A percentile compares a stretch with the other conserved stretches of the same genome.
Evolutionary conservation across 2,329 filamentous ascomycete genomes (phyloP).

Genomic region (Verticillium longisporum): DNA sequence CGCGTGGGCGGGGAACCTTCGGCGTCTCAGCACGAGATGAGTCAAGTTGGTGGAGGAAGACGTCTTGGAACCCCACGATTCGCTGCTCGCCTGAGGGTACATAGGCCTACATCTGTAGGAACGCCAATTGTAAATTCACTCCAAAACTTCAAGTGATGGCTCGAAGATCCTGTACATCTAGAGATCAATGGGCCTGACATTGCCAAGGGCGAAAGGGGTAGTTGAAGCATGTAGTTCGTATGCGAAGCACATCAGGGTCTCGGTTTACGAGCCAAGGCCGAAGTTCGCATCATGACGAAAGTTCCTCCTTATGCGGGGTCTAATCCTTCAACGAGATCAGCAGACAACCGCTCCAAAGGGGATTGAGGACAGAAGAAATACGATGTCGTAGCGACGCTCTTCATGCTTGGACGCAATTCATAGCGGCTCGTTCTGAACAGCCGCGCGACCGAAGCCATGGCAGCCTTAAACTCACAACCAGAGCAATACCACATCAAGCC

Average conservation of each 20-base stretch:
- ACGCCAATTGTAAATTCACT: no score
- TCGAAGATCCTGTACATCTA: not conserved
- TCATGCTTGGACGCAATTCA: not conserved
- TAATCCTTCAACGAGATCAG: not conserved
- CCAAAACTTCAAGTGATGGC: no score
- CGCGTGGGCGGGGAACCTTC: not conserved
- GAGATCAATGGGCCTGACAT: no score
- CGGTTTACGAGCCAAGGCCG: not conserved
- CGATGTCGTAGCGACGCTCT: not conserved
- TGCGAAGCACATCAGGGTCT: not conserved
- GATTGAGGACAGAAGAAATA: not conserved
- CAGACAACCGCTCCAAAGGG: not conserved
- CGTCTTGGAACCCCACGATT: not conserved
- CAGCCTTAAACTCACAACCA: not conserved
- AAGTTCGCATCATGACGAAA: not conserved
- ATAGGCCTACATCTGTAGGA: no score
- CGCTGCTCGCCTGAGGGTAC: no score
- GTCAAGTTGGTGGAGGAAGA: not conserved
- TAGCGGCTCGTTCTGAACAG: not conserved
- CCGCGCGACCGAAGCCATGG: no score
- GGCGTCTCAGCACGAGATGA: not conserved
- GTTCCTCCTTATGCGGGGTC: not conserved
- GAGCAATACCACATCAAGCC: conserved; percentile 1
- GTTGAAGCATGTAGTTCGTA: not conserved
- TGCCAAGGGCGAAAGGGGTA: no score